Evolutionary conservation across 192 early-diverging fungal genomes (phyloP), one percentile per base, ranked within the genome.

Genomic region (Podochytrium sp.): DNA sequence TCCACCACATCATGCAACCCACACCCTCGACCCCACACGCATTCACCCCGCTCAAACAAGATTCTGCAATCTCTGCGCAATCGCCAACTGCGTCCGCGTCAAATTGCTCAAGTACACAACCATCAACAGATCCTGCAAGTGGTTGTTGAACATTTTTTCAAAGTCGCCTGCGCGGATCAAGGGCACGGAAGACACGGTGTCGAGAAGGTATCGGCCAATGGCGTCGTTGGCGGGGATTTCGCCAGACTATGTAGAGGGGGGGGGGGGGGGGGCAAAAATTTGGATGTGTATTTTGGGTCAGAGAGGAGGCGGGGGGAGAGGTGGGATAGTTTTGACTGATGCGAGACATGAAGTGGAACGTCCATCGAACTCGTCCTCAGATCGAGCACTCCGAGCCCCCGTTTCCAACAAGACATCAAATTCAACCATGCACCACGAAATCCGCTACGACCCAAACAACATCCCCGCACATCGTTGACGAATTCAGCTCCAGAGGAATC

Each of bases 51-150:
- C 40, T 77, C 42, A 84, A 3, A 84, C 71, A 65, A 84, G 68
- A 39, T 81, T 85, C 73, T 97, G 91, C 61, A 99, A 86, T 71
- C 90, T 84, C 78, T 97, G 94, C 42, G 95, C 93, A 84, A 99
- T 92, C 71, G 92, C 91, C 67, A 99, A 87, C 84, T 99, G 97
- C 25, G 93, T 94, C 66, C 95, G 89, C 33, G 97, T 96, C 77
- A 99, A 91, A 84, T 96, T 94, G 66, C 94, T 92, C 47, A 99
- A 86, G 73, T 99, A 96, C 34, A 95, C 92, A 30, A 97, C 95
- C 94, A 97, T 96, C 73, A 96, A 84, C 57, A 99, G 84, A 81
- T 99, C 97, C 85, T 95, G 90, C 65, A 98, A 74, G 78, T 98
- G 97, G 80, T 86, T 90, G 86, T 95, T 92, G 90, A 97, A 96